Conservation (phyloP, 176 grass and related monocot species). For the Phyllostachys edulis region DNA sequence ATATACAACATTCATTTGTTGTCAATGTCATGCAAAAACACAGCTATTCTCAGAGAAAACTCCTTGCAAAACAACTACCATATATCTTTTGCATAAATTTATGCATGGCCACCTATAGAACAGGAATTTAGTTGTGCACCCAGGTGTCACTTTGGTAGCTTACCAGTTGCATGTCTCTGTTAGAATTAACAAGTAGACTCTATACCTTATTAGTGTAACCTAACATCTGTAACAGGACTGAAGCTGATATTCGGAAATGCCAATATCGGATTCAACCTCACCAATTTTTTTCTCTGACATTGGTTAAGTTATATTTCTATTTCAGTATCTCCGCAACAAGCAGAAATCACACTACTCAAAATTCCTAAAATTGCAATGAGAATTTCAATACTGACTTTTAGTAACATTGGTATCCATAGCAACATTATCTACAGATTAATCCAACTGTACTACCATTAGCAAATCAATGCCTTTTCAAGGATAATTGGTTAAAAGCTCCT, state of each 20-base stretch:
- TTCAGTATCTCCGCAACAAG: constrained; percentile 20
- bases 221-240: background rate
- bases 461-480: constrained; percentile 14
- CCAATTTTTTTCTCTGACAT: background rate
- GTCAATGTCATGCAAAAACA: background rate
- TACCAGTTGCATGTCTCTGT: background rate
- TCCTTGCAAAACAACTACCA: background rate
- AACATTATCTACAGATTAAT: constrained; percentile 1
- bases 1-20: background rate
- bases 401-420: background rate
- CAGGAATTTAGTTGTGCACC: background rate
- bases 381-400: constrained; percentile 2
- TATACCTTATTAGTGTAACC: background rate
- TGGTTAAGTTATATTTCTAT: background rate
- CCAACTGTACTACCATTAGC: background rate
- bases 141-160: background rate
- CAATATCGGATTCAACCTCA: background rate
- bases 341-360: constrained; percentile 1
- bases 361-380: background rate
- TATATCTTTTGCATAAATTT: background rate
- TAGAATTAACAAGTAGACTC: background rate
- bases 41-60: background rate
- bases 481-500: background rate
- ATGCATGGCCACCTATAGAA: background rate
- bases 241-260: background rate